These are phyloP conservation scores for Ilyonectria sp. DNA, from an alignment of 2,329 filamentous ascomycete species.

Conservation along the genomic window DNA sequence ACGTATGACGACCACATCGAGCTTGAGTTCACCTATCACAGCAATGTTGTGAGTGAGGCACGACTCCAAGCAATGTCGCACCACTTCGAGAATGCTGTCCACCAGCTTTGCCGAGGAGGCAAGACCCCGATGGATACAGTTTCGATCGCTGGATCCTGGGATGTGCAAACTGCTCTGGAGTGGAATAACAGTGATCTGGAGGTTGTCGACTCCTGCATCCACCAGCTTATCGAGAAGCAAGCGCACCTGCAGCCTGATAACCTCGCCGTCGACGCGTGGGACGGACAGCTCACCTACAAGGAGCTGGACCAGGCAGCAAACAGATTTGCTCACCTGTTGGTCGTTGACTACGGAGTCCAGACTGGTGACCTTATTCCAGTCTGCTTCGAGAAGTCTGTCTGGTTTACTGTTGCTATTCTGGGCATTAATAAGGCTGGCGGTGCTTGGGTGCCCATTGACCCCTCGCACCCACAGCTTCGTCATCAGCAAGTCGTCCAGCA, in stretches of 20 bases:
- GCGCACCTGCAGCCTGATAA: conserved; percentile 25
- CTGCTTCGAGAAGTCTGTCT: conserved; percentile 36
- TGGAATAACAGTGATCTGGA: background rate
- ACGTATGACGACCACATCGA: conserved; percentile 1
- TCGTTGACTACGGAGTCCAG: conserved; percentile 2
- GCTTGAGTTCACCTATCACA: conserved; percentile 12
- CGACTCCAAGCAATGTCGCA: conserved; percentile 6
- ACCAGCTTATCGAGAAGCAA: conserved; percentile 34
- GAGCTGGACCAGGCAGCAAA: conserved; percentile 25
- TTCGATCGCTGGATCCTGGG: conserved; percentile 3
- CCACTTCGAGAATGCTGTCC: background rate
- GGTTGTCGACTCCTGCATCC: conserved; percentile 25
- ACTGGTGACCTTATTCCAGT: conserved; percentile 21
- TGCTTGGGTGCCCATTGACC: conserved; percentile 52
- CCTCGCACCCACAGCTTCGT: conserved; percentile 52
- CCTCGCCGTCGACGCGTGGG: conserved; percentile 40
- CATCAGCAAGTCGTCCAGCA: background rate
- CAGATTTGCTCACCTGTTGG: conserved; percentile 23
- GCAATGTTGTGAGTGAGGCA: background rate
- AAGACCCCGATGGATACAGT: background rate
- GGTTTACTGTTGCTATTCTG: conserved; percentile 37
- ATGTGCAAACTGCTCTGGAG: background rate
- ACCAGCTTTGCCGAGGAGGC: background rate
- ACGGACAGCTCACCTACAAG: conserved; percentile 43
- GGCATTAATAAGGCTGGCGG: conserved; percentile 53